Conservation (phyloP, 768 basidiomycete genomes). For the Phanerodontia chrysosporium region DNA sequence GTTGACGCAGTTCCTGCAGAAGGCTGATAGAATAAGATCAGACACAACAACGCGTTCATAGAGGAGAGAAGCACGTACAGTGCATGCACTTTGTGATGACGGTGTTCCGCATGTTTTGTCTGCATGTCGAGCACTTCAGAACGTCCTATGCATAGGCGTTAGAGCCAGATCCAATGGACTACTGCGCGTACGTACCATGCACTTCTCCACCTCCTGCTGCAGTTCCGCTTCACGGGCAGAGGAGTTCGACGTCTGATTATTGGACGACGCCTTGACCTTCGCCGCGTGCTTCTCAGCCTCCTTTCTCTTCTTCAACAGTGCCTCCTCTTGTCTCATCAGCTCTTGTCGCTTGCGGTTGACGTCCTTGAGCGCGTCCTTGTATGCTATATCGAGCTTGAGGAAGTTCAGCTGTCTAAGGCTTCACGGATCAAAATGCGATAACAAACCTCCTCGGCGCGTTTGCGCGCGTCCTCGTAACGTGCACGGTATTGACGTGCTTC, state of each 20-base stretch:
- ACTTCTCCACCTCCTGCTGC: slow-evolving; percentile 48
- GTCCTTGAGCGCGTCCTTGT: slow-evolving; percentile 31
- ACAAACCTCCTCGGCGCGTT: slow-evolving; percentile 37
- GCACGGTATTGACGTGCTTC: not conserved
- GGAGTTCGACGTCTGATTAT: slow-evolving; percentile 24
- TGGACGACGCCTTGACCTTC: slow-evolving; percentile 39
- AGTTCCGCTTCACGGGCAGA: slow-evolving; percentile 33
- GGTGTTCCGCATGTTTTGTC: slow-evolving; percentile 68
- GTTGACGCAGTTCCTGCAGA: slow-evolving; percentile 83
- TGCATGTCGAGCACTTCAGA: slow-evolving; percentile 88
- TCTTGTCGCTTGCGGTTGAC: slow-evolving; percentile 32
- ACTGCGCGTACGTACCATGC: slow-evolving; percentile 45
- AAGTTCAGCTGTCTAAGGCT: too few species aligned
- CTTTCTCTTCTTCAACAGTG: slow-evolving; percentile 40
- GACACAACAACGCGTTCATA: not conserved
- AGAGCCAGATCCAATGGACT: not conserved
- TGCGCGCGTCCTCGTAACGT: slow-evolving; percentile 17
- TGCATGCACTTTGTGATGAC: slow-evolving; percentile 90
- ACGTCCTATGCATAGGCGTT: slow-evolving; percentile 48
- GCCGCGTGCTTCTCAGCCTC: slow-evolving; percentile 47
- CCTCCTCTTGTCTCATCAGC: slow-evolving; percentile 44
- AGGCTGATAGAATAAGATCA: slow-evolving; percentile 48
- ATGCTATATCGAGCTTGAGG: slow-evolving; percentile 4
- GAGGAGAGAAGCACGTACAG: slow-evolving; percentile 48
- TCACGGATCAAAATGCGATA: too few species aligned